Percentiles rank a stretch among this genome's conserved stretches.
phyloP scores from a whole-genome alignment of 192 early-diverging fungal species.

The Backusella tarrabulga region DNA sequence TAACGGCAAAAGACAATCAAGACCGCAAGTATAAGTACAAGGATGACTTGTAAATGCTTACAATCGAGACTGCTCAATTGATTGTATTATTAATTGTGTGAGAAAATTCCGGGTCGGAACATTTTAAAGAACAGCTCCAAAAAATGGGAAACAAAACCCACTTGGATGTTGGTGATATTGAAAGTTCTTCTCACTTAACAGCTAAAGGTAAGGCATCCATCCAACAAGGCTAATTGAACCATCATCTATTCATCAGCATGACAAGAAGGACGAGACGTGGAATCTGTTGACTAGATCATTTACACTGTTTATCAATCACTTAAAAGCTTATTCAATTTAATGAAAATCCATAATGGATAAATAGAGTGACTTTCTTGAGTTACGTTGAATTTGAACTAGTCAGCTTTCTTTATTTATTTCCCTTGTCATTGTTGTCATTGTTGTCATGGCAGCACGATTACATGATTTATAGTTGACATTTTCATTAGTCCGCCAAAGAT shows the following conservation, averaged over 20 bases:
- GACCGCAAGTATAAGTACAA: no score
- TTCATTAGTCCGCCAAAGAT: not conserved
- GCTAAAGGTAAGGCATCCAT: constrained; percentile 28
- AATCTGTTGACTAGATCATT: not conserved
- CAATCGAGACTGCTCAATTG: not conserved
- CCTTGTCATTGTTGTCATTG: not conserved
- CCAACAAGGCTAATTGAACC: not conserved
- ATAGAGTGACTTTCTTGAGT: not conserved
- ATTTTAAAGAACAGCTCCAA: constrained; percentile 7
- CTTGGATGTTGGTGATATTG: not conserved
- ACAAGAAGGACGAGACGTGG: not conserved
- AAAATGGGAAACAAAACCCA: constrained; percentile 10
- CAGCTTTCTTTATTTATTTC: not conserved
- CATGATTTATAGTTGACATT: not conserved
- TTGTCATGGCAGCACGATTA: not conserved
- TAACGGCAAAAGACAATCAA: not conserved
- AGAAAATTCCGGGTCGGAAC: not conserved
- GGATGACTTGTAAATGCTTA: no score
- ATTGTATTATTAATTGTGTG: not conserved
- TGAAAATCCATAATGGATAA: not conserved
- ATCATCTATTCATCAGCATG: not conserved
- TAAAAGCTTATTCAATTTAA: not conserved
- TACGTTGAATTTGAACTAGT: not conserved
- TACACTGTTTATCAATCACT: not conserved
- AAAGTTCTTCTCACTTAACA: constrained; percentile 16